These are phyloP conservation scores for Castanopsis chinensis DNA, from an alignment of 306 rosid genomes.

Conservation along the genomic window DNA sequence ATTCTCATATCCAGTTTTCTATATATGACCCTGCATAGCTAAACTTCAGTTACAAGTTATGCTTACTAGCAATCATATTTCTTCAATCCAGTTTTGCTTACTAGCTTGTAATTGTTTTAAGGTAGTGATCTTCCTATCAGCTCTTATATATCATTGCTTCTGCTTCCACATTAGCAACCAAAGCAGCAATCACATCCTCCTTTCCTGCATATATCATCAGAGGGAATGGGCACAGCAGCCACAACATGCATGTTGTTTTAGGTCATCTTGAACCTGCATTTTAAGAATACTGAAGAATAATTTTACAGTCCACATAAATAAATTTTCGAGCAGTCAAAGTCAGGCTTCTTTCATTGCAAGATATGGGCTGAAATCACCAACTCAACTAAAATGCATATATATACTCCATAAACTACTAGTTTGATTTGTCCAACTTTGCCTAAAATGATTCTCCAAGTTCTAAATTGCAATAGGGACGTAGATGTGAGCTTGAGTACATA, in stretches of 20 bases:
- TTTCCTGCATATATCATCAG: conserved; percentile 69
- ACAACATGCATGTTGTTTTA: conserved; percentile 55
- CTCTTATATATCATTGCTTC: conserved; percentile 68
- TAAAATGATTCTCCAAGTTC: too few relatives aligned
- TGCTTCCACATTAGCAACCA: conserved; percentile 68
- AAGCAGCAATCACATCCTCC: conserved; percentile 72
- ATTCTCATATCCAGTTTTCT: conserved; percentile 81
- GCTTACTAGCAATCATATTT: conserved; percentile 3
- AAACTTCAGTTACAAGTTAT: conserved; percentile 19
- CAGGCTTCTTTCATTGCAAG: conserved; percentile 7
- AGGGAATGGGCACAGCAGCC: conserved; percentile 83
- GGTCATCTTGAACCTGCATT: conserved; percentile 82
- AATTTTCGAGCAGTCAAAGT: conserved; percentile 3
- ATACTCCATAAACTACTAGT: too few relatives aligned
- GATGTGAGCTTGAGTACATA: too few relatives aligned
- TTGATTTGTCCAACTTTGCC: too few relatives aligned
- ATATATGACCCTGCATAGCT: conserved; percentile 81
- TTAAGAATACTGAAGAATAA: conserved; percentile 3
- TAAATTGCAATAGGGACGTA: too few relatives aligned
- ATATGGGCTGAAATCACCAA: background rate
- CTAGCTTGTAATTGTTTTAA: conserved; percentile 83
- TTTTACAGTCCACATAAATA: background rate
- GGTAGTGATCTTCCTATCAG: conserved; percentile 85
- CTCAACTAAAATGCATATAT: too few relatives aligned
- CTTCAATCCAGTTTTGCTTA: conserved; percentile 27